phyloP scores from a whole-genome alignment of 352 stramenopile species.

The Globisporangium ultimum region DNA sequence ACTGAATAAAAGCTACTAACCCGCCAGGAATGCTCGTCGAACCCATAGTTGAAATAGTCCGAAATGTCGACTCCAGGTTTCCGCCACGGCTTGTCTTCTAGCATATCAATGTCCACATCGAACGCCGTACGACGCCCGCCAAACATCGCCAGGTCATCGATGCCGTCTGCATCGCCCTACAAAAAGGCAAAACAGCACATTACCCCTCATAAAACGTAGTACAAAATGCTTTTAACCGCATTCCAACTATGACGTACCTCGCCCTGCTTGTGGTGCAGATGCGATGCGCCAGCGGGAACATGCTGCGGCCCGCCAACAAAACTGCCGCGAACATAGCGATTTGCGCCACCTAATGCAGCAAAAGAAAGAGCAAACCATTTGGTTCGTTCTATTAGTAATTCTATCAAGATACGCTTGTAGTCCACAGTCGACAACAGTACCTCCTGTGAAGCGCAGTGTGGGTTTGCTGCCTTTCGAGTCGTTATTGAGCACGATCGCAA shows the following conservation, averaged over 20 bases:
- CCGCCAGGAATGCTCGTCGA: slow-evolving; percentile 86
- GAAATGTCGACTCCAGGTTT: slow-evolving; percentile 90
- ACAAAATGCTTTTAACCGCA: neutral
- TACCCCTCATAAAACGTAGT: neutral
- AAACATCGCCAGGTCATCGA: slow-evolving; percentile 76
- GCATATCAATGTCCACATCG: slow-evolving; percentile 89
- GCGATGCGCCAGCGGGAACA: slow-evolving; percentile 17
- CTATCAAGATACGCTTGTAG: too few species aligned
- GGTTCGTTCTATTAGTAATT: too few species aligned
- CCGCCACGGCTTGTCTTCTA: slow-evolving; percentile 90
- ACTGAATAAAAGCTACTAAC: slow-evolving; percentile 19
- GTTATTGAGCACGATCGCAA: slow-evolving; percentile 75
- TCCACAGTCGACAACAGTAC: slow-evolving; percentile 9
- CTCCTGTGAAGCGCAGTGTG: slow-evolving; percentile 74
- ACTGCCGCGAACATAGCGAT: slow-evolving; percentile 71
- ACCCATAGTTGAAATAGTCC: slow-evolving; percentile 94
- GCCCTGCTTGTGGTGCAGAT: slow-evolving; percentile 18
- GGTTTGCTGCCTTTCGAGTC: slow-evolving; percentile 64
- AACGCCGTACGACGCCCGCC: slow-evolving; percentile 87
- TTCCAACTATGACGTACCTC: slow-evolving; percentile 13
- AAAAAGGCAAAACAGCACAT: neutral
- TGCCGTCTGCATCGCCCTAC: slow-evolving; percentile 26
- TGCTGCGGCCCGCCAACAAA: slow-evolving; percentile 40
- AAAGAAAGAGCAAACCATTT: too few species aligned
- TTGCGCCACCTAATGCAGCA: slow-evolving; percentile 20